Conservation (phyloP, 805 yeast species). For the Saccharomyces jurei region DNA sequence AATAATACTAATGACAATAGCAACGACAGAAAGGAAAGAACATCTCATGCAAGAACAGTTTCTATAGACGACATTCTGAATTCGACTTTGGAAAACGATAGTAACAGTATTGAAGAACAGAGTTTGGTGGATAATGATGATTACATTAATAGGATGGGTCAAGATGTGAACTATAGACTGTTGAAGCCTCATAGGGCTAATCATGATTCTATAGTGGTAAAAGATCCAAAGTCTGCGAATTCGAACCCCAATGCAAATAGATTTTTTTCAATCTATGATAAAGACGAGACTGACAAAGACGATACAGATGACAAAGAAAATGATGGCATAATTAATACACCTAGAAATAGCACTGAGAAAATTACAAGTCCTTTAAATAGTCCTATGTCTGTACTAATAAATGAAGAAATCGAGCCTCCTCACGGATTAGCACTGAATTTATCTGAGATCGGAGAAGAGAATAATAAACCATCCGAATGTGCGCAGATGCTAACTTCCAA, state of each 20-base stretch:
- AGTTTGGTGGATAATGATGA: neutral
- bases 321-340: neutral
- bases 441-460: neutral
- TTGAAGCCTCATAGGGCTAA: neutral
- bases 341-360: constrained; percentile 1
- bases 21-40: neutral
- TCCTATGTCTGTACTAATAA: constrained; percentile 5
- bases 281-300: neutral
- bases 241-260: neutral
- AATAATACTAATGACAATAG: constrained; percentile 3
- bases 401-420: neutral
- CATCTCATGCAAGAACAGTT: constrained; percentile 9
- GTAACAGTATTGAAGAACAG: constrained; percentile 6
- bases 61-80: constrained; percentile 21
- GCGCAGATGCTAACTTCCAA: neutral
- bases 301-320: neutral
- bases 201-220: neutral
- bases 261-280: neutral
- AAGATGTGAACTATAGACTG: neutral
- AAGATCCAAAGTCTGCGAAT: neutral
- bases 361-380: constrained; percentile 7
- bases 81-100: constrained; percentile 16
- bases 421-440: neutral
- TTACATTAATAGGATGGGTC: neutral
- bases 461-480: neutral